These are phyloP conservation scores for Pseudogymnoascus sp. DNA, from an alignment of 2,329 filamentous ascomycete genomes.

Conservation along the genomic window DNA sequence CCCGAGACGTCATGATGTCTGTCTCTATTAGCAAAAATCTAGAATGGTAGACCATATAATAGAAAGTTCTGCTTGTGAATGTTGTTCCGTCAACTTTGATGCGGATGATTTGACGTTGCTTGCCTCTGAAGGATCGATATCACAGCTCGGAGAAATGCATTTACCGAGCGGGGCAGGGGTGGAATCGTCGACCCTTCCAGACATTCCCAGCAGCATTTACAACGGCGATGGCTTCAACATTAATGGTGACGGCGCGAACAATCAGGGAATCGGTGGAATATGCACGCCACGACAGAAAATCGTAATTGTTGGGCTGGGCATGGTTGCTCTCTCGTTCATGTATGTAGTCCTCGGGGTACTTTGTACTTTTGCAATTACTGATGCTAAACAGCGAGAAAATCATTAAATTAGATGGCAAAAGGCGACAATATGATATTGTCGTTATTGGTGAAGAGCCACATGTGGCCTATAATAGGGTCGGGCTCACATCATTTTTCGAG, in stretches of 20 bases:
- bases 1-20: not conserved
- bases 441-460: constrained; percentile 85
- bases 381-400: constrained; percentile 65
- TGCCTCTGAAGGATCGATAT: not conserved
- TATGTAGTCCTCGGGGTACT: constrained; percentile 41
- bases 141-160: constrained; percentile 5
- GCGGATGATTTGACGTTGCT: not conserved
- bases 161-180: constrained; percentile 7
- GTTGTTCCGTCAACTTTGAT: not conserved
- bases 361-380: not conserved
- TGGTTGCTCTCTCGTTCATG: constrained; percentile 89
- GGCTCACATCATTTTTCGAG: constrained; percentile 81
- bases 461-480: constrained; percentile 85
- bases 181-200: not conserved
- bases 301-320: constrained; percentile 80
- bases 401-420: constrained; percentile 71
- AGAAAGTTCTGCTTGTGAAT: not conserved
- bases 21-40: not conserved
- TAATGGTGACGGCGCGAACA: not conserved
- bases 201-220: constrained; percentile 1
- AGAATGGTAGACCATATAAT: not conserved
- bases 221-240: not conserved
- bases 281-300: constrained; percentile 50
- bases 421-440: constrained; percentile 69
- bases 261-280: constrained; percentile 15